Evolutionary conservation across 768 basidiomycete genomes (phyloP), one percentile per base, ranked within the genome.

Genomic region (Leccinum barrowsii): DNA sequence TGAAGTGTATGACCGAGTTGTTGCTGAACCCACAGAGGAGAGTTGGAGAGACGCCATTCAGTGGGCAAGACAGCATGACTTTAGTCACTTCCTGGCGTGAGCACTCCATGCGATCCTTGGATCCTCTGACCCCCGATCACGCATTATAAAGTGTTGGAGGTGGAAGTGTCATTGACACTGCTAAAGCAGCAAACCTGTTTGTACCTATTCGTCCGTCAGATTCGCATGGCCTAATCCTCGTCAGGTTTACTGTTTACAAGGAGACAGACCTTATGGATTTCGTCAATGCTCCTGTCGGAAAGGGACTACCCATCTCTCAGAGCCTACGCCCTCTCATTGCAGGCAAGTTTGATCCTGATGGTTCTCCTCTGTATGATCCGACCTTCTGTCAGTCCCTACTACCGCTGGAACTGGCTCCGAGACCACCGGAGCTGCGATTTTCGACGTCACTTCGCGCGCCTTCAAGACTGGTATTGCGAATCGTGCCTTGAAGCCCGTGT

Each of bases 381-480:
- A 62, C 42, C 55, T 2, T 15, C 26, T 49, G 13, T 17, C 50
- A 82, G 84, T 89, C 11, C 87, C 86, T 3, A 89, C 87, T 1
- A 89, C 87, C 5, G 85, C 85, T 30, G 96, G 96, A 52, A 96
- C 94, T 13, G 94, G 94, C 17, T 92, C 91, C 1, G 92, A 98
- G 73, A 98, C 95, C 2, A 98, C 95, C 0, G 95, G 95, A 10
- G 89, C 95, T 0, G 92, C 95, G 11, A 96, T 98, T 64, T 82
- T 97, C 55, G 92, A 95, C 67, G 92, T 97, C 47, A 92, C 95
- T 0, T 94, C 93, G 0, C 85, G 82, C 65, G 84, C 87, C 5
- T 97, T 98, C 83, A 98, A 98, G 79, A 98, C 96, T 13, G 96
- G 96, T 47, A 98, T 98, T 64, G 89, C 96, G 0, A 94, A 82